These are phyloP conservation scores for Diplodia mutila DNA, from an alignment of 2,329 filamentous ascomycete species.

Conservation along the genomic window DNA sequence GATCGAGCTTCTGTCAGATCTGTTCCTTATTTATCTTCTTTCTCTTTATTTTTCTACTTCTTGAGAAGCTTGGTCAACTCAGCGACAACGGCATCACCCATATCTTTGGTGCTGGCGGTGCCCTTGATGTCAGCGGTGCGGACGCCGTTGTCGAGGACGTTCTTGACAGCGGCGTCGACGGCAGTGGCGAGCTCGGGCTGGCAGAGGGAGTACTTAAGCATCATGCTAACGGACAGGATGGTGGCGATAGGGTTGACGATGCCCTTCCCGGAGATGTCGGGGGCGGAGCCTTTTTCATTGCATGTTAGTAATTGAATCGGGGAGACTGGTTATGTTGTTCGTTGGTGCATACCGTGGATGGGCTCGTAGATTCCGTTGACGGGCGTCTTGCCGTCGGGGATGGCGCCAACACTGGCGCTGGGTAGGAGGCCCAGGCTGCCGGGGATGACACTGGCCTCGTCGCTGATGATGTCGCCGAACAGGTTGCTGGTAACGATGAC, in stretches of 20 bases:
- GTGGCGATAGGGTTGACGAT: constrained; percentile 92
- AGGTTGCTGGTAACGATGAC: constrained; percentile 91
- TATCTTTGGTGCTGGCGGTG: constrained; percentile 70
- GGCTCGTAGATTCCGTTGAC: constrained; percentile 98
- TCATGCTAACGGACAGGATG: constrained; percentile 91
- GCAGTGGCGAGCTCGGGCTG: constrained; percentile 75
- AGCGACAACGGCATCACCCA: constrained; percentile 79
- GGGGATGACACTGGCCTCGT: constrained; percentile 93
- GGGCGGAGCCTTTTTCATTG: constrained; percentile 69
- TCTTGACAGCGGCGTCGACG: constrained; percentile 80
- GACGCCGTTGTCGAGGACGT: constrained; percentile 76
- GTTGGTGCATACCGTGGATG: constrained; percentile 73
- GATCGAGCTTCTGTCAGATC: background rate
- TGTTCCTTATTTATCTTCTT: background rate
- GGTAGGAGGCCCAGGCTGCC: constrained; percentile 87
- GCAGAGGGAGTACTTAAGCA: constrained; percentile 90
- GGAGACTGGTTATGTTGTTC: background rate
- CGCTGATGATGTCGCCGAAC: constrained; percentile 94
- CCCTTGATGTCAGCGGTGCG: constrained; percentile 87
- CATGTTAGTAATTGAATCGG: background rate
- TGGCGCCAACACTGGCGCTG: constrained; percentile 81
- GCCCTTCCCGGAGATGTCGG: constrained; percentile 89
- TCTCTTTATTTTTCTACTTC: constrained; percentile 4
- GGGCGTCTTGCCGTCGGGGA: constrained; percentile 81
- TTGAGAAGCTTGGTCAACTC: constrained; percentile 71